Evolutionary conservation across 2,329 filamentous ascomycete species (phyloP).

Genomic region (Penicillium crustosum): DNA sequence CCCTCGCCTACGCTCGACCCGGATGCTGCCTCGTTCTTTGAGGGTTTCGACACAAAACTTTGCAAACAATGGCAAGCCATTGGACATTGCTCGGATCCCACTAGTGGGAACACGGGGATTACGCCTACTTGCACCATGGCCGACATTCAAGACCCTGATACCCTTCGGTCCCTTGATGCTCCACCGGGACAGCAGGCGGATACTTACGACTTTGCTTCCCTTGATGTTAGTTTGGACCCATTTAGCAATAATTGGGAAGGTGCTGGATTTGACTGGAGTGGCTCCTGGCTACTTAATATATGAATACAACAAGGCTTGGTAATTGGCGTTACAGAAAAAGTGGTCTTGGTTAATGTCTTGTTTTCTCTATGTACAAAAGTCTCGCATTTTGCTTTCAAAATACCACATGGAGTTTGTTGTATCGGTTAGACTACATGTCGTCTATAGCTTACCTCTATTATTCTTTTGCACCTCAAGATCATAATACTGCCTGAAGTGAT

Average conservation of each 20-base stretch:
- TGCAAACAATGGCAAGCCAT: conserved; percentile 27
- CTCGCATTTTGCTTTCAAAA: neutral
- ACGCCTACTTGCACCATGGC: conserved; percentile 20
- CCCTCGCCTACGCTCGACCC: conserved; percentile 17
- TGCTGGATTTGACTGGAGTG: conserved; percentile 29
- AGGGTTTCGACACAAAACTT: conserved; percentile 23
- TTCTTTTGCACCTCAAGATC: conserved; percentile 8
- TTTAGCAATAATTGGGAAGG: conserved; percentile 28
- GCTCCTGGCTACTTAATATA: conserved; percentile 27
- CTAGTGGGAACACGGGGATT: neutral
- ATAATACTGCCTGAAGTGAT: conserved; percentile 18
- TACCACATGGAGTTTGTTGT: neutral
- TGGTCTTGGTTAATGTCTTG: neutral
- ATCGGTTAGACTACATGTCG: neutral
- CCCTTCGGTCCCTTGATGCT: conserved; percentile 10
- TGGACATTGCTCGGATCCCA: conserved; percentile 16
- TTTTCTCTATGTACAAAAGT: neutral
- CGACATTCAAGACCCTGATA: conserved; percentile 20
- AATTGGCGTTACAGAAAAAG: neutral
- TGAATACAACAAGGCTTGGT: neutral
- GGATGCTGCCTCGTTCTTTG: conserved; percentile 25
- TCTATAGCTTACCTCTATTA: conserved; percentile 12
- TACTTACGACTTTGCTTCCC: conserved; percentile 14
- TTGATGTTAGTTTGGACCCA: conserved; percentile 20
- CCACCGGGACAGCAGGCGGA: conserved; percentile 14